These are phyloP conservation scores for Dactylellina leptospora DNA, from an alignment of 2,329 filamentous ascomycete species.

Conservation along the genomic window DNA sequence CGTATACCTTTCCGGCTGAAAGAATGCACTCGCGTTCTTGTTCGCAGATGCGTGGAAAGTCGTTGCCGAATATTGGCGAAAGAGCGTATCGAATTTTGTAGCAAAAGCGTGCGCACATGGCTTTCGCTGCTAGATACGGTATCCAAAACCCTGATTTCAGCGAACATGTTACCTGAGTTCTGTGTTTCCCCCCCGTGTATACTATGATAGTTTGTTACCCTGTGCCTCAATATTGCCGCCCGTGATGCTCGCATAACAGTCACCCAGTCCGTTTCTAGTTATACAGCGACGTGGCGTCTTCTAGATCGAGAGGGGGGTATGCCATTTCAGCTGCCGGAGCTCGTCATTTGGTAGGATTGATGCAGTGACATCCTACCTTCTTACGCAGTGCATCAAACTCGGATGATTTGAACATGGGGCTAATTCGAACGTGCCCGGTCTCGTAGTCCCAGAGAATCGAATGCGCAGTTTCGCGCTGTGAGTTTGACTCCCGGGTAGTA, in stretches of 20 bases:
- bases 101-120: constrained; percentile 90
- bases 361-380: constrained; percentile 34
- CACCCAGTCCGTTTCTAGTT: constrained; percentile 78
- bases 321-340: no score
- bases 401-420: constrained; percentile 51
- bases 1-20: constrained; percentile 7
- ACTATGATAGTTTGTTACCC: constrained; percentile 67
- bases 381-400: constrained; percentile 43
- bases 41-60: constrained; percentile 77
- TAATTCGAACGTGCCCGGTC: constrained; percentile 45
- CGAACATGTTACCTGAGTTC: no score
- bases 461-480: constrained; percentile 15
- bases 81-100: constrained; percentile 82
- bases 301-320: constrained; percentile 61
- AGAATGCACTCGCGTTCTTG: constrained; percentile 30
- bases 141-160: constrained; percentile 99
- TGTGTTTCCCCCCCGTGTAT: no score
- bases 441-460: constrained; percentile 49
- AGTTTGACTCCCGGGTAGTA: constrained; percentile 15
- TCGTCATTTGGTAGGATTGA: no score
- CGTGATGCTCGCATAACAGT: constrained; percentile 94
- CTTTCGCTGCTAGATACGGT: constrained; percentile 84
- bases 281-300: constrained; percentile 73
- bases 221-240: constrained; percentile 89
- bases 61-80: constrained; percentile 86